Evolutionary conservation across 179 eudicot genomes (phyloP), one percentile per base, ranked within the genome.

Genomic region (Camellia oleifera): DNA sequence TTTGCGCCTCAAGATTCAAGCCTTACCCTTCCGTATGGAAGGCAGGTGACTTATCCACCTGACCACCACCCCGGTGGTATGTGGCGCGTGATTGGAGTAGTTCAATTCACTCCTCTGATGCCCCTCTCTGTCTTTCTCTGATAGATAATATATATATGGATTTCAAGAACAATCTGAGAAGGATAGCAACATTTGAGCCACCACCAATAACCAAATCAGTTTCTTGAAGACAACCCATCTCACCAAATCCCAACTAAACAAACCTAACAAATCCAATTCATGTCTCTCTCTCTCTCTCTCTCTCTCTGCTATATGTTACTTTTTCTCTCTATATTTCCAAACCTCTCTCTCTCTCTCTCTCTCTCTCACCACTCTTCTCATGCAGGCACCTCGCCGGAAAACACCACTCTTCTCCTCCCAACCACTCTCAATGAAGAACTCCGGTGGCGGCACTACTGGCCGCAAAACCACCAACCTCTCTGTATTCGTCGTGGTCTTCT

Each of bases 401-500:
- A 54, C 81, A 0, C 71, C 84, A 1, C 78, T 79, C 26, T 77
- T 85, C 61, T 70, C 81, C 80, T 75, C 89, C 65, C 78, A 61
- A 68, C 32, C 79, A 7, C 67, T 76, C 42, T 61, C 75, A 42
- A 94, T 94, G 97, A 94, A 94, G 83, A 86, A 73, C 68, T 23
- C 63, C 66, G 79, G 52, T 48, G 52, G 52, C 7, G 52, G 78
- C 40, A 0, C 40, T 32, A 32, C 40, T 53, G 81, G 70, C 63
- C 82, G 93, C 0, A 87, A 84, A 74, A 81, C 62, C 63, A 88
- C 74, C 78, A 89, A 90, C 67, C 87, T 92, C 68, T 89, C 97
- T 4, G 81, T 91, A 2, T 91, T 90, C 76, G 88, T 90, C 6
- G 90, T 91, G 0, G 91, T 94, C 3, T 89, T 86, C 81, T 90